Base-by-base conservation (phyloP, 345 rosid genomes). In the Populus simonii region DNA sequence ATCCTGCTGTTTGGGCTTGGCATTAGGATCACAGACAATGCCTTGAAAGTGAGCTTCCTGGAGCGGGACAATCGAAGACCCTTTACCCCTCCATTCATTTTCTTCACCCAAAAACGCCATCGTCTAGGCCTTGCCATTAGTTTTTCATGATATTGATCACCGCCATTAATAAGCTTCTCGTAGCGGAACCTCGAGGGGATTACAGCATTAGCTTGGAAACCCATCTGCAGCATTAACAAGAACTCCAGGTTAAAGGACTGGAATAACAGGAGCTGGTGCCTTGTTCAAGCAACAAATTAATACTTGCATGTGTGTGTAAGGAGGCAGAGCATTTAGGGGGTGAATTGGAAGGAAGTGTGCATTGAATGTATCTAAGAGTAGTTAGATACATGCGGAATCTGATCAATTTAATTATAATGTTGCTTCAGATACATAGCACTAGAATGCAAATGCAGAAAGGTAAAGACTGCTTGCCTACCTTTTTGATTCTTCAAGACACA, bases 1-100 rank as follows among this genome's bases (percentile, higher is more conserved):
- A 88, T 81, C 78, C 72, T 88, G 61, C 61, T 55, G 25, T n/a
- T 22, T 55, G 25, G 25, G 72, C 71, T 78, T 13, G 83, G 63
- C 43, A 73, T 53, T 16, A 73, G 55, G 13, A 80, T 62, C 29
- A 76, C 59, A 8, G 92, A 84, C 65, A 89, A 75, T 31, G 84
- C 85, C 80, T 83, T 88, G 45, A 88, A 76, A 41, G 83, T 87
- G 6, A 92, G 83, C 74, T 86, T 91, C 76, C 87, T 90, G 53
- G 91, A 87, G 18, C 88, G 84, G 43, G 86, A 82, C 71, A 93
- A 36, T 27, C 95, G 80, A 27, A 91, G 66, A 29, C 93, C 93
- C 88, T 81, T 89, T 3, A 77, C 70, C 79, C 90, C 59, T 68
- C 88, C 87, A 8, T 83, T 84, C 74, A 76, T 79, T 68, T 81